Percentiles rank a stretch among this genome's conserved stretches.
Evolutionary conservation across 1,284 basidiomycete species (phyloP).

Genomic region (Thecaphora frezii): DNA sequence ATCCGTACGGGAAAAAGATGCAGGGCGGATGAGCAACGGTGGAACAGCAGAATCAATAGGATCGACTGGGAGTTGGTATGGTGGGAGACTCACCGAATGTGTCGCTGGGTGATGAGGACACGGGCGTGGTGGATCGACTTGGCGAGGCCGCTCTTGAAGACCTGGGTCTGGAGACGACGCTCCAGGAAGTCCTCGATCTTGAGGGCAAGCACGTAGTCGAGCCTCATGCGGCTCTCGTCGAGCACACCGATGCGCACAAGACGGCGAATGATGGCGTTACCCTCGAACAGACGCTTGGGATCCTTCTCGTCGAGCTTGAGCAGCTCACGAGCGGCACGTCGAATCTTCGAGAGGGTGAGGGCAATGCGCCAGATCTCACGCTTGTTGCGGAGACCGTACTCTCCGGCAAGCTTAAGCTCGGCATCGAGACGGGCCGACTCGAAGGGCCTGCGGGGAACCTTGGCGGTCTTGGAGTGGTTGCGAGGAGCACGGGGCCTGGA

Average conservation of each 20-base stretch:
- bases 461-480: slow-evolving; percentile 59
- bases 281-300: slow-evolving; percentile 98
- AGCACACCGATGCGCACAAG: slow-evolving; percentile 99
- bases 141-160: slow-evolving; percentile 97
- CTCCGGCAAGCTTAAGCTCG: slow-evolving; percentile 99
- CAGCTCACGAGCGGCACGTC: slow-evolving; percentile 99
- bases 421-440: slow-evolving; percentile 97
- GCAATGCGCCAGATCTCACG: slow-evolving; percentile 99
- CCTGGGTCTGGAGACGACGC: slow-evolving; percentile 96
- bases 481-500: slow-evolving; percentile 52
- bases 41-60: too few species aligned
- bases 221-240: slow-evolving; percentile 90
- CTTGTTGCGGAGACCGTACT: slow-evolving; percentile 99
- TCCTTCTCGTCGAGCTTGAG: slow-evolving; percentile 99
- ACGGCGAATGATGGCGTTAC: slow-evolving; percentile 98
- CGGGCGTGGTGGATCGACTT: slow-evolving; percentile 99
- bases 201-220: slow-evolving; percentile 93
- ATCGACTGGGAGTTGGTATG: too few species aligned
- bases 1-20: not conserved
- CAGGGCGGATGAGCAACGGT: not conserved
- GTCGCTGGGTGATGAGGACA: slow-evolving; percentile 93
- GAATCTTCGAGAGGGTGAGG: slow-evolving; percentile 94
- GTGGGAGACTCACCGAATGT: slow-evolving; percentile 78
- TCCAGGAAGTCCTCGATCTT: slow-evolving; percentile 99
- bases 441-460: slow-evolving; percentile 93